Evolutionary conservation across 768 basidiomycete species (phyloP).

Genomic region (Aureoboletus auriporus): DNA sequence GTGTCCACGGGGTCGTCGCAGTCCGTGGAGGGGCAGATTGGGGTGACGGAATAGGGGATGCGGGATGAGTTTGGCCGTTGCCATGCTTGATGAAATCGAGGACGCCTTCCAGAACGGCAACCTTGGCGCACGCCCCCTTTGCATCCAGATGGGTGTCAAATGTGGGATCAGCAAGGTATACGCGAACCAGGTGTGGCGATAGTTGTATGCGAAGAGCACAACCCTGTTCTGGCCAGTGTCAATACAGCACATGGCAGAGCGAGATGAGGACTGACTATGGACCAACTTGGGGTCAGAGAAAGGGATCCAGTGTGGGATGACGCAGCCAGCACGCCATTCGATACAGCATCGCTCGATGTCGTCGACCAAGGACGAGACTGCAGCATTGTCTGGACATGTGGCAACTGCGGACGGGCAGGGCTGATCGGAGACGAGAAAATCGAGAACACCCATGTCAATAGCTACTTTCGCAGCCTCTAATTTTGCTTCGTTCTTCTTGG

Average conservation of each 20-base stretch:
- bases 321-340: slow-evolving; percentile 50
- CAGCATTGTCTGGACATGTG: no score
- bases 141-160: slow-evolving; percentile 43
- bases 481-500: slow-evolving; percentile 52
- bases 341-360: slow-evolving; percentile 52
- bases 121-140: slow-evolving; percentile 48
- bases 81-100: slow-evolving; percentile 56
- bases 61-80: slow-evolving; percentile 45
- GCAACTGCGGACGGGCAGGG: no score
- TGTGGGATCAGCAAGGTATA: slow-evolving; percentile 47
- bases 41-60: slow-evolving; percentile 16
- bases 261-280: slow-evolving; percentile 34
- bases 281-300: slow-evolving; percentile 44
- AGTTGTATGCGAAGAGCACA: slow-evolving; percentile 55
- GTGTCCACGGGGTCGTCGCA: slow-evolving; percentile 29
- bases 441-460: slow-evolving; percentile 55
- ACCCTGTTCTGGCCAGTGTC: slow-evolving; percentile 40
- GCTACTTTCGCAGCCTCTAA: slow-evolving; percentile 49
- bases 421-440: slow-evolving; percentile 33
- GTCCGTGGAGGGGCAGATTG: slow-evolving; percentile 2
- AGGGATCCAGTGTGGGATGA: slow-evolving; percentile 51
- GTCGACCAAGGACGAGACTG: slow-evolving; percentile 18
- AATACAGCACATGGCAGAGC: neutral
- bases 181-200: slow-evolving; percentile 43
- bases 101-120: slow-evolving; percentile 50